Evolutionary conservation across 257 asterid genomes (phyloP).

Genomic region (Echites panduratus): DNA sequence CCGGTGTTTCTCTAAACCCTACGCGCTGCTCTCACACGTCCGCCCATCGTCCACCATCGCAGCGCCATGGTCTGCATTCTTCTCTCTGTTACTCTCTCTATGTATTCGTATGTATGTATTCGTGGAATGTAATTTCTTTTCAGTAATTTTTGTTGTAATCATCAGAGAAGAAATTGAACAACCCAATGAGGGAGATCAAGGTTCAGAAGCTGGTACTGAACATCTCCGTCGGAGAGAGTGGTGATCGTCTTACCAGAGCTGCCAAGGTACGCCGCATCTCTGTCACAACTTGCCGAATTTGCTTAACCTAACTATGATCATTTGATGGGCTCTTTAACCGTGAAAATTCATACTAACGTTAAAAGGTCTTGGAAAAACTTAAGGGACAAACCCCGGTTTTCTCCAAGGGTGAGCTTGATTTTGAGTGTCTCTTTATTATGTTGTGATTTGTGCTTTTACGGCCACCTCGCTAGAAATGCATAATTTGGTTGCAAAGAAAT

Average conservation of each 20-base stretch:
- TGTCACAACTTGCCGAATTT: neutral
- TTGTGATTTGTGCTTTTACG: neutral
- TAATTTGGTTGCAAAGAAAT: neutral
- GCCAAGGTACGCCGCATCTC: constrained; percentile 30
- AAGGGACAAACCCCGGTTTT: constrained; percentile 55
- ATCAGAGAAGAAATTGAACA: constrained; percentile 51
- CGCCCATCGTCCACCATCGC: neutral
- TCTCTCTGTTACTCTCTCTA: too few relatives aligned
- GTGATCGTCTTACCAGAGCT: constrained; percentile 57
- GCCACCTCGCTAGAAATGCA: neutral
- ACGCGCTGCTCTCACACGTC: neutral
- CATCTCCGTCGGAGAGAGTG: too few relatives aligned
- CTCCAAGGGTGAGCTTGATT: constrained; percentile 43
- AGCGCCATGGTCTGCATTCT: constrained; percentile 9
- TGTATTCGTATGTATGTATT: neutral
- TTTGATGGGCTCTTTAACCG: neutral
- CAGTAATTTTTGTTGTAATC: constrained; percentile 25
- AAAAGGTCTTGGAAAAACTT: constrained; percentile 52
- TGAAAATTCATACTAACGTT: neutral
- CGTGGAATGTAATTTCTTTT: neutral
- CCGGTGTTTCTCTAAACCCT: constrained; percentile 3
- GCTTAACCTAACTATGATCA: neutral
- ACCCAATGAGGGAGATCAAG: too few relatives aligned
- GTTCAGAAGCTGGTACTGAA: too few relatives aligned
- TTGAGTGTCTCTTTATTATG: neutral